Evolutionary conservation across 2,329 filamentous ascomycete species (phyloP).

Genomic region (Trichophyton schoenleinii): DNA sequence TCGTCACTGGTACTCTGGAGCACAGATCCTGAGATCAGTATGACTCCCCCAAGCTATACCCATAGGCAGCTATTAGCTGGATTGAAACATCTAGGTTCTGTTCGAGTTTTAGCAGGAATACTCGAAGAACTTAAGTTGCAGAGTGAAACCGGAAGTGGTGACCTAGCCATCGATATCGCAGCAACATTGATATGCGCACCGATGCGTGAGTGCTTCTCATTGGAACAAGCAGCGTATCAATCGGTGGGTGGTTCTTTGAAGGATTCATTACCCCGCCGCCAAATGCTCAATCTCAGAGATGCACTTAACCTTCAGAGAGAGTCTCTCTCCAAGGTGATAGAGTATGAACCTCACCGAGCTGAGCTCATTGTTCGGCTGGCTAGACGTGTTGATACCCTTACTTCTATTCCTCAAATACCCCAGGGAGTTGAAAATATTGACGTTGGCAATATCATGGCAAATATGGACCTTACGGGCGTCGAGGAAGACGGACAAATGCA

Average conservation of each 20-base stretch:
- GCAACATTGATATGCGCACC: constrained; percentile 33
- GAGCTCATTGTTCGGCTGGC: constrained; percentile 35
- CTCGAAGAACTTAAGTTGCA: constrained; percentile 34
- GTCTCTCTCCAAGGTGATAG: constrained; percentile 28
- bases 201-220: constrained; percentile 27
- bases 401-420: constrained; percentile 21
- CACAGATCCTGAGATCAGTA: constrained; percentile 37
- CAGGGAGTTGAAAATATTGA: constrained; percentile 29
- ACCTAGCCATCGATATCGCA: constrained; percentile 33
- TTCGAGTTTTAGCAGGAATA: constrained; percentile 26
- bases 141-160: constrained; percentile 27
- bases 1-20: constrained; percentile 44
- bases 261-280: constrained; percentile 17
- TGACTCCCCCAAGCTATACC: constrained; percentile 43
- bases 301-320: constrained; percentile 29
- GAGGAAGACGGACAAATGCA: constrained; percentile 7
- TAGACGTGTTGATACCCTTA: constrained; percentile 32
- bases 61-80: constrained; percentile 40
- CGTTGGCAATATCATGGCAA: constrained; percentile 32
- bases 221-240: constrained; percentile 27
- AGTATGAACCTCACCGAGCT: constrained; percentile 33
- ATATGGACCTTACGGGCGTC: constrained; percentile 27
- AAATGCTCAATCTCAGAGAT: constrained; percentile 31
- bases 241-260: constrained; percentile 24
- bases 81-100: constrained; percentile 30